Evolutionary conservation across 2,329 filamentous ascomycete genomes (phyloP), one percentile per base, ranked within the genome.

Genomic region (Atkinsonella texensis): DNA sequence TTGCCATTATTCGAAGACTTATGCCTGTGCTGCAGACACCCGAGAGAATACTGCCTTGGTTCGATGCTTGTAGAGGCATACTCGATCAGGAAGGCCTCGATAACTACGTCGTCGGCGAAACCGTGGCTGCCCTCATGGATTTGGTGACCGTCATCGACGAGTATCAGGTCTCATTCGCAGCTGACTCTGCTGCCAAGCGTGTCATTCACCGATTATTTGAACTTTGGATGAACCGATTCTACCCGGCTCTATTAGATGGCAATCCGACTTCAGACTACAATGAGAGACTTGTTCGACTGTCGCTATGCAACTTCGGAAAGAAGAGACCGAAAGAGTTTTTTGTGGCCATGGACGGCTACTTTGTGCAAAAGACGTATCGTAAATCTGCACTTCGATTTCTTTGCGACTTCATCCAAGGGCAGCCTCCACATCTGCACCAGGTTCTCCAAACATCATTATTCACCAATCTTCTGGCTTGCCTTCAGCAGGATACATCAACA

Each of bases 341-440:
- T 61, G 70, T 71, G 12, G 74, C 77, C 1, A 67, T 91, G 20
- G 78, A 90, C 60, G 72, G 73, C 44, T 82, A 83, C 55, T 76
- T 93, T 54, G 70, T 84, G 28, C 79, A 80, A 55, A 80, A 75
- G 55, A 74, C 80, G 18, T 77, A 80, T 54, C 81, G 87, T 18
- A 75, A 81, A 51, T 77, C 80, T 54, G 76, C 80, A 9, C 67
- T 90, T 32, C 77, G 77, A 17, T 74, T 93, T 11, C 71, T 93
- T 15, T 83, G 81, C 61, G 79, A 84, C 44, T 90, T 89, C 57
- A 77, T 93, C 39, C 79, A 84, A 56, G 78, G 81, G 53, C 84
- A 89, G 57, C 85, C 87, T n/a, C 87, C 87, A 4, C 87, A 90
- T 66, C 73, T 93, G 1, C 80, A 93, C 61, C 74, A 83, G 42